phyloP scores from a whole-genome alignment of 2,329 filamentous ascomycete genomes.

The Talaromyces sp. region DNA sequence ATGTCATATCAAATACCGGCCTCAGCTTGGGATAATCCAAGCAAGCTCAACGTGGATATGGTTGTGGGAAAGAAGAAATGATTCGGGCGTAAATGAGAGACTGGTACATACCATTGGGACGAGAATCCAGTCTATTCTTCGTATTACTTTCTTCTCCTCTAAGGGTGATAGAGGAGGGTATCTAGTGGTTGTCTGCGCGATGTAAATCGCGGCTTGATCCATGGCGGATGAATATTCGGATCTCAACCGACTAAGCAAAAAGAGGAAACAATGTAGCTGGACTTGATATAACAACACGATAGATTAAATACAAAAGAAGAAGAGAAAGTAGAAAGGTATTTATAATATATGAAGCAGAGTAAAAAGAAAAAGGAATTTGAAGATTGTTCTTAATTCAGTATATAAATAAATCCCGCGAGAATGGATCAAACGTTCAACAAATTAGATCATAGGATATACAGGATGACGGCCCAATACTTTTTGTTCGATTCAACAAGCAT shows the following conservation, averaged over 20 bases:
- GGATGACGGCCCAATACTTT: not conserved
- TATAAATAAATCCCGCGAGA: not conserved
- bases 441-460: not conserved
- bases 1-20: constrained; percentile 1
- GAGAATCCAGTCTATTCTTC: constrained; percentile 55
- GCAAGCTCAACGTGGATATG: not conserved
- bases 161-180: constrained; percentile 25
- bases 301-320: not conserved
- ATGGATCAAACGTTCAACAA: not conserved
- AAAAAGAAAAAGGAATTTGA: not conserved
- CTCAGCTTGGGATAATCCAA: not conserved
- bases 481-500: not conserved
- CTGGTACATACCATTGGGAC: constrained; percentile 54
- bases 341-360: not conserved
- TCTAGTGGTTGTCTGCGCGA: constrained; percentile 21
- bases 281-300: not conserved
- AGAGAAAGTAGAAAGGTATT: not conserved
- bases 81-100: not conserved
- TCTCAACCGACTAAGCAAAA: not conserved
- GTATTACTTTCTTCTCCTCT: constrained; percentile 34
- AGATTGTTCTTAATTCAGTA: not conserved
- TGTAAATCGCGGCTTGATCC: constrained; percentile 29
- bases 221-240: constrained; percentile 8
- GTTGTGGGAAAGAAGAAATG: not conserved
- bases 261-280: not conserved